Evolutionary conservation across 1,139 yeast genomes (phyloP), one percentile per base, ranked within the genome.

Genomic region (Petasospora fabianii): DNA sequence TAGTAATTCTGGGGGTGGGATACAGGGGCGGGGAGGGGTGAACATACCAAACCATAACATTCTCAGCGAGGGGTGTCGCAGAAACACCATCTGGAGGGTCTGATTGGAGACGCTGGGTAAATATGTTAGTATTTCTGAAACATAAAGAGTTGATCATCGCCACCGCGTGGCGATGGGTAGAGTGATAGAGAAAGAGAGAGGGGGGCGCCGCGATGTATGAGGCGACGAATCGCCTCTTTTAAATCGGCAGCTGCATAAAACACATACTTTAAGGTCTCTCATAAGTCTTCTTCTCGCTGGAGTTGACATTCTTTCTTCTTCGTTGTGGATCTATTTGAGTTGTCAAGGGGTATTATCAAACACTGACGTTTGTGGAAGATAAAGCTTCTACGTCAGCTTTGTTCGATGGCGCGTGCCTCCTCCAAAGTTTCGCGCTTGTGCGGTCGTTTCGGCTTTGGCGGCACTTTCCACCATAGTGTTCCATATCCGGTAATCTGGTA

Each of bases 61-160:
- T 92, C 59, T 92, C 98, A 11, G 97, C 92, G 36, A 90, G 75
- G 9, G 98, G 98, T 9, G 96, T 86, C 1, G 98, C 98, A 10
- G 96, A 86, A 8, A 92, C 96, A 15, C 98, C 98, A 31, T 95
- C 90, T 15, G 98, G 97, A 7, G 98, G 94, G 64, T 92, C 98
- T 66, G 84, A 95, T 65, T 92, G 97, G 84, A 92, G 90, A 53
- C 98, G 83, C 82, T 80, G 42, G 19, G 15, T 14, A 14, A 6
- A 24, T 12, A 6, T 18, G 28, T 17, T 20, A 29, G 32, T 32
- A 20, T 18, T 14, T 24, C 13, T 16, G 18, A 9, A 15, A 21
- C 18, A 15, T 24, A 14, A 6, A 28, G 19, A 4, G 3, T 12
- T 16, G 6, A 13, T 22, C 22, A 28, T 26, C 27, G 34, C 28